phyloP scores from a whole-genome alignment of 2,329 filamentous ascomycete genomes.

The Coccinonectria pachysandricola region DNA sequence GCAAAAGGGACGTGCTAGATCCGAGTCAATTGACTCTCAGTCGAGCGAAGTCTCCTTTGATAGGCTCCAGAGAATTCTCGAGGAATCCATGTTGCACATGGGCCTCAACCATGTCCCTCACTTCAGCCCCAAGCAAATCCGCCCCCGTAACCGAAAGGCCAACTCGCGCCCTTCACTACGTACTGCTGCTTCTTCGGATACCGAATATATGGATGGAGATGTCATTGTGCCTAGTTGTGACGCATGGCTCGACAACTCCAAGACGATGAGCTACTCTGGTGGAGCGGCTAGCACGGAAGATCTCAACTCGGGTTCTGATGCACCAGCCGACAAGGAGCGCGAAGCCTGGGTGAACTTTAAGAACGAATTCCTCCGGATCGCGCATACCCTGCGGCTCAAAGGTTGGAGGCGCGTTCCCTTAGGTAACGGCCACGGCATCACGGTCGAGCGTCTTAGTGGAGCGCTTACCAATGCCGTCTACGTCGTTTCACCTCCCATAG shows the following conservation, averaged over 20 bases:
- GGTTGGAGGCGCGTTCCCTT: slow-evolving; percentile 80
- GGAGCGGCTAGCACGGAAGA: slow-evolving; percentile 32
- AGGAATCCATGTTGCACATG: slow-evolving; percentile 50
- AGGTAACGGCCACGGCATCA: slow-evolving; percentile 56
- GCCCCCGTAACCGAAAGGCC: slow-evolving; percentile 29
- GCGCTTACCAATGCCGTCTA: slow-evolving; percentile 96
- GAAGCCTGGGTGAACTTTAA: slow-evolving; percentile 83
- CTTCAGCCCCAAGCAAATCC: slow-evolving; percentile 30
- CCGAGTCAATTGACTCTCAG: slow-evolving; percentile 53
- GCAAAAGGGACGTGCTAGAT: slow-evolving; percentile 23
- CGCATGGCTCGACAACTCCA: slow-evolving; percentile 77
- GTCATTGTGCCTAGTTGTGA: slow-evolving; percentile 77
- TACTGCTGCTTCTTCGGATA: slow-evolving; percentile 62
- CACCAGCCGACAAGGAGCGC: slow-evolving; percentile 52
- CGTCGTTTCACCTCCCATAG: slow-evolving; percentile 71
- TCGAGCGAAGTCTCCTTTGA: slow-evolving; percentile 67
- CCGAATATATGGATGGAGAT: slow-evolving; percentile 75
- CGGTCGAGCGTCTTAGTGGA: slow-evolving; percentile 71
- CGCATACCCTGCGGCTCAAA: slow-evolving; percentile 81
- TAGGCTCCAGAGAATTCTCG: slow-evolving; percentile 68
- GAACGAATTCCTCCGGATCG: slow-evolving; percentile 77
- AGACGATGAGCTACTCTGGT: slow-evolving; percentile 68
- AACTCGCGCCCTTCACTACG: slow-evolving; percentile 28
- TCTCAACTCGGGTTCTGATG: slow-evolving; percentile 19
- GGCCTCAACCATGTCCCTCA: slow-evolving; percentile 37